A percentile compares a stretch with the other conserved stretches of the same genome.
Evolutionary conservation across 768 basidiomycete genomes (phyloP).

Genomic region (Mrakia frigida): DNA sequence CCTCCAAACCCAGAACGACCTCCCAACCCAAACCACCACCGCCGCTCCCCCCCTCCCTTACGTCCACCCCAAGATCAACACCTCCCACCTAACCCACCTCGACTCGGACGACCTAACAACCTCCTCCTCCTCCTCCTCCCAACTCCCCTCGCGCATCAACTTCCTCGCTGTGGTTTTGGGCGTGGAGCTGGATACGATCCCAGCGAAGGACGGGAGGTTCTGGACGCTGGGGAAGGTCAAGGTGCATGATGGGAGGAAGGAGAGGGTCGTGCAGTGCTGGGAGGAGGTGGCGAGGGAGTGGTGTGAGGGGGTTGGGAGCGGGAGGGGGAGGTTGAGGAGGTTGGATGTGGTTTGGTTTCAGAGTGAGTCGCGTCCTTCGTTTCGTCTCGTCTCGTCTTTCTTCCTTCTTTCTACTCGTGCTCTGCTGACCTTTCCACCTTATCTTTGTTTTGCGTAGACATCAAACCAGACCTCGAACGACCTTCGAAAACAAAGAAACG

Average conservation of each 20-base stretch:
- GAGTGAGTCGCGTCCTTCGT: neutral
- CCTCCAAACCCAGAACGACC: neutral
- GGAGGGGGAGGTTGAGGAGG: slow-evolving; percentile 5
- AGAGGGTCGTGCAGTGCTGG: slow-evolving; percentile 10
- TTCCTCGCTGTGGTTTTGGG: neutral
- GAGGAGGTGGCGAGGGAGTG: slow-evolving; percentile 10
- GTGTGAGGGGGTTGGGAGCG: neutral
- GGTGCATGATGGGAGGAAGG: slow-evolving; percentile 7
- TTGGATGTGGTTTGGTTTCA: slow-evolving; percentile 16
- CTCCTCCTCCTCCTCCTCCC: neutral
- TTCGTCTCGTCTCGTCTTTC: neutral
- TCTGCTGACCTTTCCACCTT: too few species aligned
- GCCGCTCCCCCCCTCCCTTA: neutral
- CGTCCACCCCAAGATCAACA: slow-evolving; percentile 11
- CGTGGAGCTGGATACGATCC: neutral
- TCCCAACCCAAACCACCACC: neutral
- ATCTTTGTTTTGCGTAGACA: too few species aligned
- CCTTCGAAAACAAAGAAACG: too few species aligned
- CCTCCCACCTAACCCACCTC: neutral
- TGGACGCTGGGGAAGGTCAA: slow-evolving; percentile 10
- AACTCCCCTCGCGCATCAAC: neutral
- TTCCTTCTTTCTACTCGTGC: neutral
- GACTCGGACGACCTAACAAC: too few species aligned
- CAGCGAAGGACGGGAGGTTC: neutral
- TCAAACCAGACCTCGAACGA: too few species aligned